Base-by-base conservation (phyloP, 257 asterid genomes). In the Nicotiana knightiana region DNA sequence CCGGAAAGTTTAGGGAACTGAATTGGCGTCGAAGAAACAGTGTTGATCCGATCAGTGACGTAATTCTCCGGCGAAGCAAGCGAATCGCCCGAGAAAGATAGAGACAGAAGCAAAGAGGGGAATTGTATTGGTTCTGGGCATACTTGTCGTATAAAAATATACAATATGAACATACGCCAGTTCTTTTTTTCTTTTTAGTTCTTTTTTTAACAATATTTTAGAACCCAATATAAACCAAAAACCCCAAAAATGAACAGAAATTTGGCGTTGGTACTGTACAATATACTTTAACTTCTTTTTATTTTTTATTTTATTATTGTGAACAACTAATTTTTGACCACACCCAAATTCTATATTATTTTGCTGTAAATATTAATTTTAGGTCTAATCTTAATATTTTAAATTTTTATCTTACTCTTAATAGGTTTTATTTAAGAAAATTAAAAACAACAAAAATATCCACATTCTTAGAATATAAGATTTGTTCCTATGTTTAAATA, bases 41-140 rank as follows among this genome's bases (percentile, higher is more conserved):
- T 28, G 67, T 30, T 80, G 66, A 67, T 80, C 77, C 78, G 77
- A 57, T 68, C 6, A 70, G 79, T 53, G 81, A 76, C 86, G 87
- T 75, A 82, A 85, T 79, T 87, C 67, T 62, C 87, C 85, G 84
- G 89, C 86, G 71, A 84, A 83, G 70, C 86, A 77, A 80, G 76
- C 30, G 76, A 76, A 78, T 81, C 76, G 81, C 46, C 61, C 18
- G 71, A 80, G 67, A 67, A 39, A 64, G 55, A 79, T 32, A 75
- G 76, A 81, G 24, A 58, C 28, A 10, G 35, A 18, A 54, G 79
- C 75, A 66, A 28, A 71, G 48, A 32, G 28, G 35, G 26, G 79
- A 76, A 81, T 79, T 70, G 66, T 79, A 85, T 85, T 84, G 89
- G 83, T 76, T 86, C 80, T 59, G 81, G 79, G 67, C 46, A 46